Conservation (phyloP, 2,329 filamentous ascomycete genomes). For the Alternaria sp. region DNA sequence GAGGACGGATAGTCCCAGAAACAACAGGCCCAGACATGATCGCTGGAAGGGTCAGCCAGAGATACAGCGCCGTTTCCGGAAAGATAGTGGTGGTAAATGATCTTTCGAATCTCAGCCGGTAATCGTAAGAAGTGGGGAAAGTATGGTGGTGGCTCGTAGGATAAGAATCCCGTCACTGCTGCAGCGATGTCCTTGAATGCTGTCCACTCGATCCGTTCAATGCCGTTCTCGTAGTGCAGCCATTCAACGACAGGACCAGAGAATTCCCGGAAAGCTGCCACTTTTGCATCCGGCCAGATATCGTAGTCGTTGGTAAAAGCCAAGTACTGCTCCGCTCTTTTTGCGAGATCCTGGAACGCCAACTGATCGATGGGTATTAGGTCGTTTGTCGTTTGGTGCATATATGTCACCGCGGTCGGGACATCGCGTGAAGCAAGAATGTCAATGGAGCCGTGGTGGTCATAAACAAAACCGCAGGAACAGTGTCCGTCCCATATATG, state of each 20-base stretch:
- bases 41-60: too few relatives aligned
- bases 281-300: neutral
- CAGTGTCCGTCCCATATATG: too few relatives aligned
- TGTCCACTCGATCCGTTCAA: neutral
- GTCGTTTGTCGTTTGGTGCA: neutral
- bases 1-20: too few relatives aligned
- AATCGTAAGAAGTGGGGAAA: neutral
- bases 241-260: neutral
- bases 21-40: too few relatives aligned
- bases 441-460: too few relatives aligned
- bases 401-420: neutral
- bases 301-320: neutral
- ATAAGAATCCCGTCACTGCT: neutral
- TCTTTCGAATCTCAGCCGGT: neutral
- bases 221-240: neutral
- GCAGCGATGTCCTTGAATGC: neutral
- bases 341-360: neutral
- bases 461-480: too few relatives aligned
- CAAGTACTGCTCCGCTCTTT: neutral
- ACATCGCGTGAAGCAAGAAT: neutral
- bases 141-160: neutral
- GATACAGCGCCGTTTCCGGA: neutral
- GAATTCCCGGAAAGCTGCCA: neutral
- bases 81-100: neutral
- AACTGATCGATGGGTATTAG: fast-evolving